These are phyloP conservation scores for Boletus pseudopeckii DNA, from an alignment of 768 basidiomycete genomes.

Conservation along the genomic window DNA sequence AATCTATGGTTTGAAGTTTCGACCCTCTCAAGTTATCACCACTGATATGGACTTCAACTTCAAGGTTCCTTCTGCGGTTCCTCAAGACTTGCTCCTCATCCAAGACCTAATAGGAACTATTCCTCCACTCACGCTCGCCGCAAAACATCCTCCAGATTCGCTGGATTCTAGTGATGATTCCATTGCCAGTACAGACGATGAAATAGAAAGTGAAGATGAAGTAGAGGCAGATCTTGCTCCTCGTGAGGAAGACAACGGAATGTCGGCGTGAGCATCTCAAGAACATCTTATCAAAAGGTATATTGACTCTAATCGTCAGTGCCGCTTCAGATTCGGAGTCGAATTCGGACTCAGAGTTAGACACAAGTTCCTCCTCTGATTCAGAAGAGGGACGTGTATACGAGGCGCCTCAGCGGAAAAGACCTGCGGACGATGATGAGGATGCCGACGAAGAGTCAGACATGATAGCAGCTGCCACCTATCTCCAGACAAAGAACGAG, in stretches of 20 bases:
- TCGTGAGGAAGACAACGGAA: conserved; percentile 38
- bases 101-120: conserved; percentile 54
- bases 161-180: conserved; percentile 38
- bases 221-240: conserved; percentile 60
- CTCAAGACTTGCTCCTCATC: conserved; percentile 76
- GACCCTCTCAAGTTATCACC: neutral
- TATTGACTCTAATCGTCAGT: conserved; percentile 26
- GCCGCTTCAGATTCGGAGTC: conserved; percentile 35
- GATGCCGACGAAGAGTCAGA: conserved; percentile 47
- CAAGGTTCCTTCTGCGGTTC: conserved; percentile 56
- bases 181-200: conserved; percentile 52
- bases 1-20: neutral
- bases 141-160: neutral
- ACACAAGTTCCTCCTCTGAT: conserved; percentile 19
- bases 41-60: conserved; percentile 40
- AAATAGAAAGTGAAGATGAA: conserved; percentile 66
- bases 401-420: conserved; percentile 4
- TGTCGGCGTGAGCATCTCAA: conserved; percentile 19
- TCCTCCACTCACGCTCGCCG: neutral
- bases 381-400: conserved; percentile 17
- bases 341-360: conserved; percentile 34
- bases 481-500: conserved; percentile 71
- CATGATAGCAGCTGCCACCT: conserved; percentile 37
- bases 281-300: neutral
- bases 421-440: conserved; percentile 34